A percentile compares a stretch with the other conserved stretches of the same genome.
phyloP scores from a whole-genome alignment of 2,329 filamentous ascomycete species.

The Pyricularia sp. region DNA sequence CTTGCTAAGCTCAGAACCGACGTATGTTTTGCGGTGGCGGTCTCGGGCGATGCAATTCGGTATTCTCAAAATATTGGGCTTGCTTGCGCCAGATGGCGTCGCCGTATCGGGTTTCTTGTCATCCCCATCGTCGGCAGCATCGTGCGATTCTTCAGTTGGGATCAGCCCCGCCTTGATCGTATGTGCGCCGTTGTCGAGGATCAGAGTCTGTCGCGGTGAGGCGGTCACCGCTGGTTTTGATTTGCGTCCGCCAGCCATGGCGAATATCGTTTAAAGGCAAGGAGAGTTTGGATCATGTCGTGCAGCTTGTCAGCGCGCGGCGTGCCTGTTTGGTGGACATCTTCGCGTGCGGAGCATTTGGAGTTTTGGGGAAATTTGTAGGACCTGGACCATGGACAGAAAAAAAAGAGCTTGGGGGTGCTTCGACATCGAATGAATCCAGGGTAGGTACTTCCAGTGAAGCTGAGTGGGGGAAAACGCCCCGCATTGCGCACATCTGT shows the following conservation, averaged over 20 bases:
- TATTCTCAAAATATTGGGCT: constrained; percentile 23
- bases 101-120: constrained; percentile 9
- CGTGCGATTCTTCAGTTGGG: constrained; percentile 19
- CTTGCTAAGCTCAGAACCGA: constrained; percentile 67
- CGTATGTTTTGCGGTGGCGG: constrained; percentile 68
- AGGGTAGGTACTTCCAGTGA: background rate
- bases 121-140: constrained; percentile 17
- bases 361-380: background rate
- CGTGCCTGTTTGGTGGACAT: background rate
- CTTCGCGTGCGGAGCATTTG: background rate
- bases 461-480: background rate
- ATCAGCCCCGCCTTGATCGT: constrained; percentile 86
- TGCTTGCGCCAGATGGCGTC: background rate
- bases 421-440: background rate
- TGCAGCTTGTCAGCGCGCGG: background rate
- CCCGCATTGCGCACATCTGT: background rate
- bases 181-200: constrained; percentile 89
- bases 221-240: constrained; percentile 39
- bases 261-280: background rate
- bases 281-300: background rate
- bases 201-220: constrained; percentile 59
- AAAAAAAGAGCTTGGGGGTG: background rate
- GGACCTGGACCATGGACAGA: background rate
- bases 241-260: constrained; percentile 40
- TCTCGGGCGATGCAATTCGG: constrained; percentile 86